A percentile compares a stretch with the other conserved stretches of the same genome.
Conservation (phyloP, 2,329 filamentous ascomycete species). For the Blastomyces emzantsi region DNA sequence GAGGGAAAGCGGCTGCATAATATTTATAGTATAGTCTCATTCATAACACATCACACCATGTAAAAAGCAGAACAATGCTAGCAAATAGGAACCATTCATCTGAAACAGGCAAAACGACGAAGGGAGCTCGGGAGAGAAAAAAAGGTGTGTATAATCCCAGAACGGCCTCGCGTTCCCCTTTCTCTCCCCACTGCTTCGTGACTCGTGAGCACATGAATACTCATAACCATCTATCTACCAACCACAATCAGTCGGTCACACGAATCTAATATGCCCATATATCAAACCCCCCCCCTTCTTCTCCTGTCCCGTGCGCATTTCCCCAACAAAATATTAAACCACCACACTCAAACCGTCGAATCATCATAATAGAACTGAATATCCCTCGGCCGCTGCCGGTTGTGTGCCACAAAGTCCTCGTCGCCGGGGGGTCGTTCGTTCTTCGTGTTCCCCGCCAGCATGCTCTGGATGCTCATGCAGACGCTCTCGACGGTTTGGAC, state of each 20-base stretch:
- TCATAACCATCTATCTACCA: not conserved
- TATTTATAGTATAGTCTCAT: not conserved
- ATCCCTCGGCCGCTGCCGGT: constrained; percentile 70
- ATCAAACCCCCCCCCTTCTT: not conserved
- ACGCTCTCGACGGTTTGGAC: constrained; percentile 96
- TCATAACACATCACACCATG: not conserved
- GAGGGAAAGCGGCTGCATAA: not conserved
- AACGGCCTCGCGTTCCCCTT: not conserved
- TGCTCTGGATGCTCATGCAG: constrained; percentile 95
- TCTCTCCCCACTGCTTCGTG: not conserved
- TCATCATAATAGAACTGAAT: constrained; percentile 95
- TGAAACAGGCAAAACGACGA: not conserved
- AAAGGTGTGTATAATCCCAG: not conserved
- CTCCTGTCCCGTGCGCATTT: no score
- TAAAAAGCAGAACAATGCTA: not conserved
- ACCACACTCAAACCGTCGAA: constrained; percentile 52
- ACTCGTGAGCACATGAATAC: not conserved
- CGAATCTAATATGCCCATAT: not conserved
- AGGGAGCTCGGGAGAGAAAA: not conserved
- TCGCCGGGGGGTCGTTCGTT: constrained; percentile 86
- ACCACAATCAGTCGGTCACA: not conserved
- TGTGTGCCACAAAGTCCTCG: constrained; percentile 75
- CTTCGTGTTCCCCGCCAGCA: constrained; percentile 91
- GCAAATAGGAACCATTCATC: not conserved
- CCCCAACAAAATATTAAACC: not conserved